Conservation (phyloP, 306 rosid genomes). For the Alnus glutinosa region DNA sequence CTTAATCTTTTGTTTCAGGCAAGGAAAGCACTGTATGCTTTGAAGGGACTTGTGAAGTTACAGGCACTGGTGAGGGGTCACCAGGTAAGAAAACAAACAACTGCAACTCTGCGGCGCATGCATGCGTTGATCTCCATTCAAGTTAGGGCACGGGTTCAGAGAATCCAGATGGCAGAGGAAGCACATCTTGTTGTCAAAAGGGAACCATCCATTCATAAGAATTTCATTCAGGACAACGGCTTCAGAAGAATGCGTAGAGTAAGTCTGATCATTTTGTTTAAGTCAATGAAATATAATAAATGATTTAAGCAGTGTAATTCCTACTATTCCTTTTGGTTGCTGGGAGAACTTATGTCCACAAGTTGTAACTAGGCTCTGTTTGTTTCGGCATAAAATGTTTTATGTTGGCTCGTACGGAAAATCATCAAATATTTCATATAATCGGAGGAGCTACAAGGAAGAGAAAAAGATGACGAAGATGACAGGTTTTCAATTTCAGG, state of each 20-base stretch:
- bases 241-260: constrained; percentile 34
- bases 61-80: constrained; percentile 92
- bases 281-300: no score
- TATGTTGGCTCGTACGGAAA: no score
- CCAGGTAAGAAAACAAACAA: constrained; percentile 82
- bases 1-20: constrained; percentile 50
- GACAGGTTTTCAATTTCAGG: no score
- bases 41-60: constrained; percentile 80
- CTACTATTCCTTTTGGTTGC: no score
- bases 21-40: constrained; percentile 79
- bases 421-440: no score
- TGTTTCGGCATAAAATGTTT: no score
- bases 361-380: no score
- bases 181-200: constrained; percentile 29
- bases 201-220: constrained; percentile 18
- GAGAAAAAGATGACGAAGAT: no score
- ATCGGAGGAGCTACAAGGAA: no score
- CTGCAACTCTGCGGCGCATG: constrained; percentile 65
- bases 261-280: constrained; percentile 11
- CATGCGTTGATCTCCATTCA: constrained; percentile 89
- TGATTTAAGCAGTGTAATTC: background rate
- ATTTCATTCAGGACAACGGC: constrained; percentile 11
- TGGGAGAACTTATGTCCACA: no score
- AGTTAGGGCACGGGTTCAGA: constrained; percentile 73
- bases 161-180: constrained; percentile 59